Conservation (phyloP, 2,329 filamentous ascomycete species). For the Cadophora luteo-olivacea region DNA sequence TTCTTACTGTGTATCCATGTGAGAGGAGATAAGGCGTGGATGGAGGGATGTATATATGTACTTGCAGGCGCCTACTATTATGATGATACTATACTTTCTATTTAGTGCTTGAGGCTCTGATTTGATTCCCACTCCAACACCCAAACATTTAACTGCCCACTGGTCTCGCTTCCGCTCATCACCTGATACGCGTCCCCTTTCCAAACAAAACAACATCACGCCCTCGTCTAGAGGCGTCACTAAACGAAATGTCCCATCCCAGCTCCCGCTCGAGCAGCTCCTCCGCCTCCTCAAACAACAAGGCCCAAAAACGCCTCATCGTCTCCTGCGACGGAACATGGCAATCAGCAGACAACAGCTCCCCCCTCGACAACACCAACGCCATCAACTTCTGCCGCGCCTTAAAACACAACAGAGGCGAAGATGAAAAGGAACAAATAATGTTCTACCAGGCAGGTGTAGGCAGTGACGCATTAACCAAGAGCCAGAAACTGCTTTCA, state of each 20-base stretch:
- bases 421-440: conserved; percentile 19
- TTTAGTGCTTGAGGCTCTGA: background rate
- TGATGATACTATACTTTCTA: background rate
- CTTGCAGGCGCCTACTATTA: background rate
- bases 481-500: conserved; percentile 16
- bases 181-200: background rate
- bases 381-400: conserved; percentile 22
- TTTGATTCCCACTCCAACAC: no score
- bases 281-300: background rate
- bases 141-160: background rate
- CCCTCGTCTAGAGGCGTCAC: background rate
- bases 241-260: background rate
- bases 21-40: background rate
- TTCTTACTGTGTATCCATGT: background rate
- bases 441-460: conserved; percentile 27
- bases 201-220: background rate
- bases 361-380: conserved; percentile 18
- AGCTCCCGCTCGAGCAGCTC: background rate
- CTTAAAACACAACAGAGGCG: conserved; percentile 17
- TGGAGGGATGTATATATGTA: background rate
- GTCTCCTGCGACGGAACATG: conserved; percentile 30
- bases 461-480: conserved; percentile 18
- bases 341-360: conserved; percentile 22
- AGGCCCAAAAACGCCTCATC: conserved; percentile 16
- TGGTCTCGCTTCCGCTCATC: background rate